Evolutionary conservation across 202 grass and related monocot genomes (phyloP).

Genomic region (Setaria italica): DNA sequence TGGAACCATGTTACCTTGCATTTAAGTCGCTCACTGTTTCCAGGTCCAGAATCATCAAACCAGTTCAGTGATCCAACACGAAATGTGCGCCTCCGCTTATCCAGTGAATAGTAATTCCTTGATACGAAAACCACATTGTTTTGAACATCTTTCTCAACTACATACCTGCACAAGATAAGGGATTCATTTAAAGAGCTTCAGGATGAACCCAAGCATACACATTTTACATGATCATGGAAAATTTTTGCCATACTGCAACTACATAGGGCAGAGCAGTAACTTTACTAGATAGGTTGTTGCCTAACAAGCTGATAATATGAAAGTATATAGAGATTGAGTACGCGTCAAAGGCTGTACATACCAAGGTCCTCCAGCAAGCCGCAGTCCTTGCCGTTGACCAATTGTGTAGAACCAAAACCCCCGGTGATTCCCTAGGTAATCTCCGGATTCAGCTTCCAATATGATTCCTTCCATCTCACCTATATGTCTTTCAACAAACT

Average conservation of each 20-base stretch:
- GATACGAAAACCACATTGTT: constrained; percentile 94
- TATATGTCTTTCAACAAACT: constrained; percentile 96
- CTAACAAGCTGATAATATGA: constrained; percentile 29
- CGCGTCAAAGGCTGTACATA: constrained; percentile 33
- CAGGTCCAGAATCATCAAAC: constrained; percentile 67
- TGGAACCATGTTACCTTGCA: constrained; percentile 74
- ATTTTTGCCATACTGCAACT: neutral
- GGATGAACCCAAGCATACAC: constrained; percentile 1
- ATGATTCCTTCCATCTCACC: constrained; percentile 86
- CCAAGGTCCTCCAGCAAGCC: constrained; percentile 95
- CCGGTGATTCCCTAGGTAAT: constrained; percentile 84
- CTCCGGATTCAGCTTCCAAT: constrained; percentile 93
- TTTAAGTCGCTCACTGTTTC: constrained; percentile 52
- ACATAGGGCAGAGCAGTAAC: neutral
- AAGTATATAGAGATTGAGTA: constrained; percentile 6
- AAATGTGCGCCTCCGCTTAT: constrained; percentile 84
- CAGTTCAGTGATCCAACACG: constrained; percentile 78
- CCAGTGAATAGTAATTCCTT: constrained; percentile 90
- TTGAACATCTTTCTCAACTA: constrained; percentile 89
- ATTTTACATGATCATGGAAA: neutral
- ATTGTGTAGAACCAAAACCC: constrained; percentile 99
- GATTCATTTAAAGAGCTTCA: constrained; percentile 10
- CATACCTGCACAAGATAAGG: constrained; percentile 65
- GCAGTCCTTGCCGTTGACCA: constrained; percentile 89
- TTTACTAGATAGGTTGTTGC: constrained; percentile 1